Evolutionary conservation across 495 filamentous ascomycete species (phyloP).

Genomic region (Penicillium atrosanguineum): DNA sequence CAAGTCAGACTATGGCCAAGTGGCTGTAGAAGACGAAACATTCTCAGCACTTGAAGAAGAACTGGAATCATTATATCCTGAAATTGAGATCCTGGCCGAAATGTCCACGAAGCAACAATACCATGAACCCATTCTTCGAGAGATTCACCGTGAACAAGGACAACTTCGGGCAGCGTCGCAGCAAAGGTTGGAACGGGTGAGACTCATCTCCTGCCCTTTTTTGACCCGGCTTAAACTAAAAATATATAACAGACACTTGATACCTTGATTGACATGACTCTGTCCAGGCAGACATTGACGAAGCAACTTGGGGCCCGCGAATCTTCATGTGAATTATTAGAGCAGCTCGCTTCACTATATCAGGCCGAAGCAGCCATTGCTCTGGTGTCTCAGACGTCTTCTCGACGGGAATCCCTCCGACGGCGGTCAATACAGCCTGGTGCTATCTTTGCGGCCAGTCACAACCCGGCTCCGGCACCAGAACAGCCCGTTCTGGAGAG

Average conservation of each 20-base stretch:
- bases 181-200: slow-evolving; percentile 37
- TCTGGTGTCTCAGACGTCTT: slow-evolving; percentile 19
- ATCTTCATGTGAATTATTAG: slow-evolving; percentile 37
- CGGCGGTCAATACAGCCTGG: slow-evolving; percentile 27
- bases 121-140: slow-evolving; percentile 52
- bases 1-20: neutral
- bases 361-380: slow-evolving; percentile 30
- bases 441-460: slow-evolving; percentile 12
- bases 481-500: slow-evolving; percentile 33
- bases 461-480: slow-evolving; percentile 9
- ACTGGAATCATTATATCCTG: slow-evolving; percentile 59
- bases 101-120: slow-evolving; percentile 62
- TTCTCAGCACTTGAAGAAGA: slow-evolving; percentile 52
- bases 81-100: slow-evolving; percentile 60
- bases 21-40: slow-evolving; percentile 9
- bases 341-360: slow-evolving; percentile 33
- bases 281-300: slow-evolving; percentile 29
- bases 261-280: slow-evolving; percentile 35
- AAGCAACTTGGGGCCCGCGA: slow-evolving; percentile 32
- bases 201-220: neutral
- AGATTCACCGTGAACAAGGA: slow-evolving; percentile 33
- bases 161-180: slow-evolving; percentile 30
- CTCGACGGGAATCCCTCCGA: slow-evolving; percentile 32
- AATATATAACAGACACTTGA: slow-evolving; percentile 29
- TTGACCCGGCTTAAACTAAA: slow-evolving; percentile 5